Percentiles rank a stretch among this genome's conserved stretches.
These are phyloP conservation scores for Apophysomyces sp. DNA, from an alignment of 371 early-diverging fungal genomes.

Conservation along the genomic window DNA sequence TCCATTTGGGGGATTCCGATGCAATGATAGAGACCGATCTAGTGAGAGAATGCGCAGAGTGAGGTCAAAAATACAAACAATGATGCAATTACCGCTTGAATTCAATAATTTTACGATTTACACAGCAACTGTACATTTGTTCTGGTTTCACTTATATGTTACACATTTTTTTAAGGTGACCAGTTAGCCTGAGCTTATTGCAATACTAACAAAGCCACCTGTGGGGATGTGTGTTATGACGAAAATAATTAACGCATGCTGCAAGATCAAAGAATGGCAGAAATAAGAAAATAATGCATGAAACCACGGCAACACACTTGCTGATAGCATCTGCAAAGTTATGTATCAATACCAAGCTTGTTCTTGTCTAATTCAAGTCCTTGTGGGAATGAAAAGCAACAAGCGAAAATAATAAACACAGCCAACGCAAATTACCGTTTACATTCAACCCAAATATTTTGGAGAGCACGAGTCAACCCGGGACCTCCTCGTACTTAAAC, in stretches of 20 bases:
- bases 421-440: neutral
- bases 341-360: neutral
- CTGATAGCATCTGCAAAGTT: neutral
- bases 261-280: neutral
- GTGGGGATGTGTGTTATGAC: neutral
- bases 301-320: neutral
- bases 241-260: neutral
- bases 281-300: neutral
- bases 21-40: neutral
- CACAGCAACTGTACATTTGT: neutral
- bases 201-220: neutral
- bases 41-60: neutral
- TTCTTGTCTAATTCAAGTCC: neutral
- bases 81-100: neutral
- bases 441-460: neutral
- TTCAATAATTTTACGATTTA: neutral
- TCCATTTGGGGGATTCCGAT: neutral
- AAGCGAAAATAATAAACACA: neutral
- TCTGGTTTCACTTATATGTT: neutral
- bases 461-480: neutral
- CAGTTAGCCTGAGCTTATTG: neutral
- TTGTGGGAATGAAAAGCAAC: neutral
- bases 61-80: constrained; percentile 3
- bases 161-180: neutral
- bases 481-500: neutral